A percentile compares a stretch with the other conserved stretches of the same genome.
phyloP scores from a whole-genome alignment of 2,329 filamentous ascomycete genomes.

The Penicillium sp. region DNA sequence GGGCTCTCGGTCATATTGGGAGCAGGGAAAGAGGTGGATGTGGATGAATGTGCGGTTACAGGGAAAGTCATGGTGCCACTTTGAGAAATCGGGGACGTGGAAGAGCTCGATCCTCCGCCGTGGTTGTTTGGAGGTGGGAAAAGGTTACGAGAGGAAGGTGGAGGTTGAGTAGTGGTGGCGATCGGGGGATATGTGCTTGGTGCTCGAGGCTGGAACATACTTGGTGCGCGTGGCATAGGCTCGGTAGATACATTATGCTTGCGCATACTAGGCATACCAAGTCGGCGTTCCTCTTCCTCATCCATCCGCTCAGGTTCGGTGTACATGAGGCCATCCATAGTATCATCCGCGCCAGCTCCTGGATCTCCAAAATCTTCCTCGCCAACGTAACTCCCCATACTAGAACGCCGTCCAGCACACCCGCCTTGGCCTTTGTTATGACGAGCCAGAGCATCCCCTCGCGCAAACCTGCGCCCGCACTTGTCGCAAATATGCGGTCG shows the following conservation, averaged over 20 bases:
- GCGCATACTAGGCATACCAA: constrained; percentile 66
- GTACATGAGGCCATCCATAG: constrained; percentile 63
- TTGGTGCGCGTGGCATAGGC: constrained; percentile 40
- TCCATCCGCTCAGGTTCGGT: constrained; percentile 49
- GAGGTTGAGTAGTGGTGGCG: constrained; percentile 49
- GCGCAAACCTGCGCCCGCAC: constrained; percentile 89
- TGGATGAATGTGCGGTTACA: constrained; percentile 36
- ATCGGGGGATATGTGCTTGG: constrained; percentile 75
- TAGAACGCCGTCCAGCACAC: constrained; percentile 85
- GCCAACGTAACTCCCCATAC: constrained; percentile 75
- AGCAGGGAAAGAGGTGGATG: constrained; percentile 62
- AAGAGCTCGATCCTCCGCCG: constrained; percentile 50
- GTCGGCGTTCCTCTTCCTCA: constrained; percentile 45
- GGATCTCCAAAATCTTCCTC: constrained; percentile 63
- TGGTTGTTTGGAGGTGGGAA: constrained; percentile 61
- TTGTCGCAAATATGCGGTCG: constrained; percentile 92
- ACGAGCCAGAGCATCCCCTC: constrained; percentile 87
- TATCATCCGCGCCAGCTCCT: constrained; percentile 49
- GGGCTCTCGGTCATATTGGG: constrained; percentile 79
- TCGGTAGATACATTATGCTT: constrained; percentile 57
- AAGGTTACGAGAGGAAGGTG: constrained; percentile 51
- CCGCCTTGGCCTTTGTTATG: constrained; percentile 95
- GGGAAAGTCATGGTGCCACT: constrained; percentile 37
- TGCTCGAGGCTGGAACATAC: constrained; percentile 60
- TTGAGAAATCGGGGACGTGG: constrained; percentile 51